Evolutionary conservation across 2,329 filamentous ascomycete species (phyloP).

Genomic region (Tolypocladium nubicola): DNA sequence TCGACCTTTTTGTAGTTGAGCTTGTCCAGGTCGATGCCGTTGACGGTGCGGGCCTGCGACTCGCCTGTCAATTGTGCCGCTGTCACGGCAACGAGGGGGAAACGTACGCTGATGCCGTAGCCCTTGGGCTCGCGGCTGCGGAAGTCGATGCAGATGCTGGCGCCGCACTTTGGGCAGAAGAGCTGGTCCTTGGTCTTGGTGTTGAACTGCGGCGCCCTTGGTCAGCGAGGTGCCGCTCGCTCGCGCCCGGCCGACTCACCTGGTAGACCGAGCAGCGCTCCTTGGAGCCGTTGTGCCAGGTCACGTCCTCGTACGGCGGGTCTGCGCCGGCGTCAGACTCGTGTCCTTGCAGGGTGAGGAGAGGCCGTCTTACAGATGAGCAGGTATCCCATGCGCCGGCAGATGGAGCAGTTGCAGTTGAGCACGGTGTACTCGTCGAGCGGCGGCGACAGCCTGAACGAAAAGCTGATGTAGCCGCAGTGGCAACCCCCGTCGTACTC

Average conservation of each 20-base stretch:
- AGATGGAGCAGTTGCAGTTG: slow-evolving; percentile 45
- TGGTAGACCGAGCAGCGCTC: slow-evolving; percentile 23
- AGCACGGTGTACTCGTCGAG: slow-evolving; percentile 32
- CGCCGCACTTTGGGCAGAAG: slow-evolving; percentile 36
- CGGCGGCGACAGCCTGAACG: slow-evolving; percentile 35
- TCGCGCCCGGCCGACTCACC: slow-evolving; percentile 5
- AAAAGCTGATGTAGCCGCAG: slow-evolving; percentile 39
- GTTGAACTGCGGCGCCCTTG: slow-evolving; percentile 24
- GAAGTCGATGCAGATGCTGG: slow-evolving; percentile 37
- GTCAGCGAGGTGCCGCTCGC: background rate
- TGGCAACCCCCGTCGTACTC: slow-evolving; percentile 42
- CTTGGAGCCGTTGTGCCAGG: slow-evolving; percentile 30
- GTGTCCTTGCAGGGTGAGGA: background rate
- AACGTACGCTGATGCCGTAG: slow-evolving; percentile 34
- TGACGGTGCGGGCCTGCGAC: slow-evolving; percentile 27
- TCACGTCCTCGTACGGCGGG: slow-evolving; percentile 25
- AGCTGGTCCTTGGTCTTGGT: slow-evolving; percentile 35
- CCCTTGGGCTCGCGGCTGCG: slow-evolving; percentile 11
- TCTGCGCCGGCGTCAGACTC: slow-evolving; percentile 16
- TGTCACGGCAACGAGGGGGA: background rate
- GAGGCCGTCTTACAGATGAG: slow-evolving; percentile 29
- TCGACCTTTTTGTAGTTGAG: slow-evolving; percentile 25
- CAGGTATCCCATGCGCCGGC: slow-evolving; percentile 38
- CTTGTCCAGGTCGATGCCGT: slow-evolving; percentile 27
- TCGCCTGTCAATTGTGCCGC: background rate